Base-by-base conservation (phyloP, 768 basidiomycete species). In the Lenzites betulinus region DNA sequence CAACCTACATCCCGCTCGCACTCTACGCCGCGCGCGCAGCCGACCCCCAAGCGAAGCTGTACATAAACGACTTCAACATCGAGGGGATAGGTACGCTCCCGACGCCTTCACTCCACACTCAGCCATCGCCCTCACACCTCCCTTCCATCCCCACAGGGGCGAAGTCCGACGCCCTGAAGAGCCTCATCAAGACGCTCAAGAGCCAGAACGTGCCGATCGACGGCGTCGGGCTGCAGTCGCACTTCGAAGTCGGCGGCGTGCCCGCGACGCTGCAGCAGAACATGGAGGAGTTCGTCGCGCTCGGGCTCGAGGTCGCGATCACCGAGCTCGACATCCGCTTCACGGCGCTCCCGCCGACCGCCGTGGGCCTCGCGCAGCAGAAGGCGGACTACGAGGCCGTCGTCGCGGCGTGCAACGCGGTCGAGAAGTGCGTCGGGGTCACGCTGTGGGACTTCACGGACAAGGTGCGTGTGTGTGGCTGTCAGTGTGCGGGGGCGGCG, bases 261-360 rank as follows among this genome's bases (percentile, higher is more conserved):
- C 82, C 84, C 0, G 68, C 77, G 5, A 60, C 63, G 9, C 68
- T 88, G 47, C 73, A 79, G 52, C 69, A 76, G 6, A 83, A 83
- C 60, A 72, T 87, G 54, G 68, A 79, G 56, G 75, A 79, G 47
- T 81, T 88, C 65, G 77, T 80, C 22, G 78, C 78, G 18, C 80
- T 87, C 26, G 86, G 87, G 28, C 74, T 88, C 46, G 86, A 88
- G 62, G 82, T 87, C 20, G 86, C 86, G 8, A 80, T 88, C 63
- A 89, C 87, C 3, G 87, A 88, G 68, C 78, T 89, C 44, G 87
- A 88, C 67, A 82, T 83, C 64, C 77, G 85, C 44, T 58, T 63
- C 48, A 82, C 84, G 75, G 76, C 76, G 4, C 73, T 83, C 7
- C 85, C 84, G 13, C 76, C 74, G 9, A 39, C 18, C 28, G 65